A percentile compares a stretch with the other conserved stretches of the same genome.
phyloP scores from a whole-genome alignment of 2,329 filamentous ascomycete species.

The Ceratocystis papillata region DNA sequence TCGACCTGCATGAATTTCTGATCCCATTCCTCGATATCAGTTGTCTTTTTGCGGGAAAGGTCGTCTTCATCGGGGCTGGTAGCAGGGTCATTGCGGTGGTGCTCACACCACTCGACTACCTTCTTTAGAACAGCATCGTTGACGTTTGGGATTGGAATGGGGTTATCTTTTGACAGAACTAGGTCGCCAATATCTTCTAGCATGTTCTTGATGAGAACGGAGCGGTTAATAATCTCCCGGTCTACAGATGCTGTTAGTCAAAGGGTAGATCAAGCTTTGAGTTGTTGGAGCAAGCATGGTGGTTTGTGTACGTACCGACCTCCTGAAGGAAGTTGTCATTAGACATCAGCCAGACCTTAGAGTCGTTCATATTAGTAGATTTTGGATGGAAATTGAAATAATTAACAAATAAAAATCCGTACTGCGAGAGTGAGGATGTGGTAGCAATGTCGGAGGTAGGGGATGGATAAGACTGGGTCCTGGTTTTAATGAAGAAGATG shows the following conservation, averaged over 20 bases:
- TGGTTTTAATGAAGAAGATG: neutral
- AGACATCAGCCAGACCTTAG: conserved; percentile 39
- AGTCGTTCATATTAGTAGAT: conserved; percentile 32
- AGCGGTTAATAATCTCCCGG: conserved; percentile 76
- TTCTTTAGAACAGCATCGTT: conserved; percentile 90
- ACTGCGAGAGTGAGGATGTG: no score
- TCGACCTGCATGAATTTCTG: conserved; percentile 99
- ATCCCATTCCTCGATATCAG: conserved; percentile 98
- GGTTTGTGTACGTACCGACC: conserved; percentile 35
- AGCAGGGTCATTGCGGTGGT: conserved; percentile 85
- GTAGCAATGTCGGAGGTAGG: neutral
- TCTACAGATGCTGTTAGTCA: conserved; percentile 41
- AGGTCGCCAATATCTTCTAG: conserved; percentile 78
- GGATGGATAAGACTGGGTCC: neutral
- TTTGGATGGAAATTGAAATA: neutral
- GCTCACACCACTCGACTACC: conserved; percentile 95
- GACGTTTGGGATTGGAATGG: conserved; percentile 84
- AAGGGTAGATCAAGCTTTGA: neutral
- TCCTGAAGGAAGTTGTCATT: conserved; percentile 41
- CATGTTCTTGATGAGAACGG: conserved; percentile 96
- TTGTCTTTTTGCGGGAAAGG: conserved; percentile 94
- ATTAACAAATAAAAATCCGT: neutral
- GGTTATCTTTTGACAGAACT: conserved; percentile 43
- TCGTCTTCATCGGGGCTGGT: conserved; percentile 75
- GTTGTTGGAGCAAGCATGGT: neutral